Evolutionary conservation across 306 rosid genomes (phyloP).

Genomic region (Prunus mume): DNA sequence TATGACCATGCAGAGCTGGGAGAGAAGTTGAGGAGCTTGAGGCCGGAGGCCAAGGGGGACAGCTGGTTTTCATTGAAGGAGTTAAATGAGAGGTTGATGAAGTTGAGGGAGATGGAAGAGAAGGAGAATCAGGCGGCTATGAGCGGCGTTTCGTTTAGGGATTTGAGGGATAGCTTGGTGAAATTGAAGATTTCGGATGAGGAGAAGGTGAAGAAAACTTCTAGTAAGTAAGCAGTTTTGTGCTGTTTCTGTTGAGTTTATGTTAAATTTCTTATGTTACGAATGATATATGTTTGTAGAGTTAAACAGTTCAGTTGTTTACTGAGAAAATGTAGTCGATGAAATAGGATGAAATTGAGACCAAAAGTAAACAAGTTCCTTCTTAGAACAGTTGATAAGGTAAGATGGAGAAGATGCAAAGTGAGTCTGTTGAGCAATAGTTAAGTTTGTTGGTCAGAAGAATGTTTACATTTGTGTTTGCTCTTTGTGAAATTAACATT

Average conservation of each 20-base stretch:
- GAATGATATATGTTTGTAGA: neutral
- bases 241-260: neutral
- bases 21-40: slow-evolving; percentile 51
- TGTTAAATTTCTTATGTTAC: neutral
- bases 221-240: slow-evolving; percentile 22
- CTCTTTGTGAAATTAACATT: too few relatives aligned
- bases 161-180: slow-evolving; percentile 21
- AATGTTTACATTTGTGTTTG: too few relatives aligned
- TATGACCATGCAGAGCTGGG: slow-evolving; percentile 48
- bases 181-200: neutral
- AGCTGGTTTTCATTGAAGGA: slow-evolving; percentile 60
- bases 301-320: neutral
- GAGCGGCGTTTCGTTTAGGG: neutral
- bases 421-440: too few relatives aligned
- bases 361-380: neutral
- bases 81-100: slow-evolving; percentile 62
- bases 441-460: too few relatives aligned
- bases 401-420: neutral
- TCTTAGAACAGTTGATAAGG: neutral
- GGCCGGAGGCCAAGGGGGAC: slow-evolving; percentile 44
- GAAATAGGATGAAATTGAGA: neutral
- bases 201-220: slow-evolving; percentile 4
- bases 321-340: neutral
- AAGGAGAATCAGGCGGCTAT: slow-evolving; percentile 3
- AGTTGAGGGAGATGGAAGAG: slow-evolving; percentile 56